Evolutionary conservation across 2,329 filamentous ascomycete species (phyloP).

Genomic region (Sporothrix schenckii): DNA sequence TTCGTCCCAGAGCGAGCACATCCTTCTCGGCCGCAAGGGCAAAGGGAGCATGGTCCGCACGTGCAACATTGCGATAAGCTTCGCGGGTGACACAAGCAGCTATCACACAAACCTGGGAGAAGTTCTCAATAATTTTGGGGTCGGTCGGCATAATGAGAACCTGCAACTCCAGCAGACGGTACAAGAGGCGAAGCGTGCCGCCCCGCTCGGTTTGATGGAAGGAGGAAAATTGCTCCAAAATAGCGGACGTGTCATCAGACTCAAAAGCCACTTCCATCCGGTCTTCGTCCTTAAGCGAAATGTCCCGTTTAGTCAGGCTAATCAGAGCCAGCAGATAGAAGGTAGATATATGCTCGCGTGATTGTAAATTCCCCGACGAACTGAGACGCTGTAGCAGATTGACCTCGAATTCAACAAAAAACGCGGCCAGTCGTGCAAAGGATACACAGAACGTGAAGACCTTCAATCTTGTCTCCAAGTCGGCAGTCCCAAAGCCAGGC

Average conservation of each 20-base stretch:
- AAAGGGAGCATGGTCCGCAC: constrained; percentile 24
- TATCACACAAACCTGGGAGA: constrained; percentile 47
- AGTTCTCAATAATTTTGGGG: constrained; percentile 53
- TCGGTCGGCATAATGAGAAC: constrained; percentile 48
- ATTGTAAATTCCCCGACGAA: constrained; percentile 40
- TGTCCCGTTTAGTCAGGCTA: constrained; percentile 42
- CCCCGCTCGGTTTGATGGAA: constrained; percentile 41
- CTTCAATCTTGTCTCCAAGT: constrained; percentile 41
- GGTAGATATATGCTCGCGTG: constrained; percentile 49
- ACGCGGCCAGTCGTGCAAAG: constrained; percentile 56
- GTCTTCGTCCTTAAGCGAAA: constrained; percentile 39
- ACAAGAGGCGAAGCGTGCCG: constrained; percentile 50
- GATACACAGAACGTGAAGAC: constrained; percentile 46
- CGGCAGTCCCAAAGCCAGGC: constrained; percentile 24
- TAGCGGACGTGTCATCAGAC: constrained; percentile 43
- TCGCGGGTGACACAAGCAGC: constrained; percentile 44
- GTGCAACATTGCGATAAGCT: constrained; percentile 37
- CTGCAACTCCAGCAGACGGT: constrained; percentile 49
- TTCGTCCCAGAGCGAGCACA: constrained; percentile 40
- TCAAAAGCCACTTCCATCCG: constrained; percentile 28
- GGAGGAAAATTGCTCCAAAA: constrained; percentile 51
- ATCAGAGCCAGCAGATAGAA: constrained; percentile 53
- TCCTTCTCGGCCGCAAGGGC: constrained; percentile 28
- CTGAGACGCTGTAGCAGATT: constrained; percentile 41
- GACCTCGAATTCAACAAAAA: constrained; percentile 56